These are phyloP conservation scores for Sporothrix dimorphospora DNA, from an alignment of 2,329 filamentous ascomycete species.

Conservation along the genomic window DNA sequence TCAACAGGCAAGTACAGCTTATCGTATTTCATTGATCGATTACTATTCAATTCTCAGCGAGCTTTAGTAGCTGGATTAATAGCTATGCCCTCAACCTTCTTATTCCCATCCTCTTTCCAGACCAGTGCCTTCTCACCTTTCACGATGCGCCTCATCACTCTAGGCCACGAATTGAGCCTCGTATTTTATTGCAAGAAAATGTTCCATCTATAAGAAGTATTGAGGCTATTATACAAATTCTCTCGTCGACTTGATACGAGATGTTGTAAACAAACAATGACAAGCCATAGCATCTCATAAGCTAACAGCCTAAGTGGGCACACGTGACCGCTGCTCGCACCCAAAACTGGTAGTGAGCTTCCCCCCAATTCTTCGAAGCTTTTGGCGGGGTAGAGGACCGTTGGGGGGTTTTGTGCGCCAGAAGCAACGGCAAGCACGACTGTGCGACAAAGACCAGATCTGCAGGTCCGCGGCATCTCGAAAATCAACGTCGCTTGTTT, in stretches of 20 bases:
- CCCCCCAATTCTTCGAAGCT: conserved; percentile 19
- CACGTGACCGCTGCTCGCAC: conserved; percentile 2
- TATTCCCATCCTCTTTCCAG: too few species aligned
- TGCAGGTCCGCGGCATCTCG: not conserved
- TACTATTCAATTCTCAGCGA: not conserved
- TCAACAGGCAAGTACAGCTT: not conserved
- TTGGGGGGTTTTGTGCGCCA: conserved; percentile 7
- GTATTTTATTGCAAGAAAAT: too few species aligned
- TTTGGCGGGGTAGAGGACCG: conserved; percentile 21
- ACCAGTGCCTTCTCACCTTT: too few species aligned
- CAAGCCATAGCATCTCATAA: too few species aligned
- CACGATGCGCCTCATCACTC: too few species aligned
- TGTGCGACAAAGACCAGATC: conserved; percentile 4
- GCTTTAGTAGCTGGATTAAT: too few species aligned
- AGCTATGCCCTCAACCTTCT: too few species aligned
- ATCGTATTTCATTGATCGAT: too few species aligned
- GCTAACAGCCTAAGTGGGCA: not conserved
- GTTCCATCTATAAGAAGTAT: too few species aligned
- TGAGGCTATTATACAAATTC: too few species aligned
- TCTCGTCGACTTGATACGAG: too few species aligned
- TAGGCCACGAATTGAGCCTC: too few species aligned
- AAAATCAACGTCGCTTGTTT: conserved; percentile 23
- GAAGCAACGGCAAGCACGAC: not conserved
- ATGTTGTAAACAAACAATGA: not conserved
- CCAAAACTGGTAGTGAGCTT: not conserved